Evolutionary conservation across 2,329 filamentous ascomycete genomes (phyloP), one percentile per base, ranked within the genome.

Genomic region (Rhynchosporium secalis): DNA sequence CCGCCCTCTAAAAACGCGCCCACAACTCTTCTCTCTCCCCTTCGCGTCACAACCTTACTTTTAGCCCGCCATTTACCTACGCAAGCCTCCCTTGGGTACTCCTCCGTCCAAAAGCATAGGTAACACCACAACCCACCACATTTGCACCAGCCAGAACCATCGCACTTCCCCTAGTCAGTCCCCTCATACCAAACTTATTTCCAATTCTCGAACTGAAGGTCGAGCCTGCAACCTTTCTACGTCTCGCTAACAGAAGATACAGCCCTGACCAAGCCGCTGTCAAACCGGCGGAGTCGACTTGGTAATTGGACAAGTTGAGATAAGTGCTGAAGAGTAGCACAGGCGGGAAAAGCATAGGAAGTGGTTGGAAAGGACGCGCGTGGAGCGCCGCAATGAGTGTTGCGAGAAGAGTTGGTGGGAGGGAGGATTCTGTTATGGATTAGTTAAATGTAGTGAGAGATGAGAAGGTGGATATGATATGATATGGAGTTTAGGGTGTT

Each of bases 271-370:
- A 87, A 0, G 86, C 85, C 8, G 85, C 84, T 20, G 81, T 85
- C 4, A 87, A 78, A 5, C 86, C 86, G 0, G 86, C 86, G 26
- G 80, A 80, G 70, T 89, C 87, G 55, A 82, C 82, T 71, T 84
- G 83, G 76, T 83, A 88, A 63, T 81, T 80, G 65, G 81, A 80
- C 36, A 89, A 71, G 72, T 89, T 89, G 49, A 89, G 76, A 71
- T 89, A 90, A 62, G 83, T 83, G 57, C 82, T 83, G 76, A 89
- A 87, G 62, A 89, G 79, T 3, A 90, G 79, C 61, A 87, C 77
- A 2, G 86, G 86, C 4, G 86, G 83, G 72, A 90, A 89, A 66
- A 87, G 75, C 81, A 90, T 86, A 3, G 87, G 87, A 0, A 90
- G 77, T 6, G 79, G 72, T 72, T 87, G 86, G 74, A 87, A 85